These are phyloP conservation scores for Firmiana major DNA, from an alignment of 345 rosid genomes.

Conservation along the genomic window DNA sequence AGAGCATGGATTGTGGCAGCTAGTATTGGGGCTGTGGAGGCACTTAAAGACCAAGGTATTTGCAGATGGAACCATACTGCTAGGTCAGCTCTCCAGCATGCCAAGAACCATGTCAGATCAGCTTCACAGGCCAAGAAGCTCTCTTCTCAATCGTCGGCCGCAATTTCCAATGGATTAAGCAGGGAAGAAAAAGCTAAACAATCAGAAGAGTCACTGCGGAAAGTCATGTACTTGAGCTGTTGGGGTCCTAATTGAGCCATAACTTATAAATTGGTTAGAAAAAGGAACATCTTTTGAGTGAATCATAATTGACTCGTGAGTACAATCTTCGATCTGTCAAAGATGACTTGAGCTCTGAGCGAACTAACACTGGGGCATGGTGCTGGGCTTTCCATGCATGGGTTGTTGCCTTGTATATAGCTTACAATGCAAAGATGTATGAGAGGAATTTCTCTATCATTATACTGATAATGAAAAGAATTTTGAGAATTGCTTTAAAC, in stretches of 20 bases:
- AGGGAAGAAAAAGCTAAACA: background rate
- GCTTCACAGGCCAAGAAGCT: conserved; percentile 41
- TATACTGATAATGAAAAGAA: too few species aligned
- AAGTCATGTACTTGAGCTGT: conserved; percentile 50
- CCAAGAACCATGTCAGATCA: conserved; percentile 33
- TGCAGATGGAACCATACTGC: conserved; percentile 52
- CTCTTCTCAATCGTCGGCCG: conserved; percentile 33
- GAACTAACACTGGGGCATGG: background rate
- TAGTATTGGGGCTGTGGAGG: conserved; percentile 54
- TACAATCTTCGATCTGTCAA: background rate
- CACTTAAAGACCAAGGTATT: conserved; percentile 55
- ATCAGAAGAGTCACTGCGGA: conserved; percentile 44
- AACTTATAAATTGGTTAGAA: background rate
- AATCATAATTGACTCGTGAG: background rate
- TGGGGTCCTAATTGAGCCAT: conserved; percentile 39
- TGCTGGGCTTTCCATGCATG: too few species aligned
- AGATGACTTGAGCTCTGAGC: background rate
- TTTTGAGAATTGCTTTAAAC: too few species aligned
- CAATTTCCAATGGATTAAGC: background rate
- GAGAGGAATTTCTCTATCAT: too few species aligned
- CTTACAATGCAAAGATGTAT: too few species aligned
- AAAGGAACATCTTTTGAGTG: background rate
- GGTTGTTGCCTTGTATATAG: background rate
- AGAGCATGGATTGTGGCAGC: conserved; percentile 55
- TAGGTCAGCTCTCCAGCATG: conserved; percentile 38